These are phyloP conservation scores for Apophysomyces trapeziformis DNA, from an alignment of 371 early-diverging fungal species.

Conservation along the genomic window DNA sequence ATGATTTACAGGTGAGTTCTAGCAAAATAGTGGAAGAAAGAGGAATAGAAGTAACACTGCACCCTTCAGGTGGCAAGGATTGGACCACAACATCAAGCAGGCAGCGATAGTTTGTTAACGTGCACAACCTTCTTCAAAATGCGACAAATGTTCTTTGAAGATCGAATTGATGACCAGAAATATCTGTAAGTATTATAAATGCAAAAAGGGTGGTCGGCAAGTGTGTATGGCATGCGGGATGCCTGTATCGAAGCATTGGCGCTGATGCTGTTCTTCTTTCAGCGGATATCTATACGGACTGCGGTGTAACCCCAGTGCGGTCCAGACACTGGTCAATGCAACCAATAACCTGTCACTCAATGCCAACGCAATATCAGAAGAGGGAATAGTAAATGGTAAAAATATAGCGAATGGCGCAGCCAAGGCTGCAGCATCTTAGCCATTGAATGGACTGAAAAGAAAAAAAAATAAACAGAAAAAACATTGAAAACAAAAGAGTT, in stretches of 20 bases:
- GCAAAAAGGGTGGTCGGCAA: too few species aligned
- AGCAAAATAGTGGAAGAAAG: neutral
- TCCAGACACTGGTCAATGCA: constrained; percentile 35
- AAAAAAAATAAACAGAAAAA: constrained; percentile 11
- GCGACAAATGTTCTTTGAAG: constrained; percentile 94
- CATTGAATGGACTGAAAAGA: constrained; percentile 2
- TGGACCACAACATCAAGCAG: constrained; percentile 99
- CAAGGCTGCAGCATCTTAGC: constrained; percentile 8
- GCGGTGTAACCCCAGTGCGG: constrained; percentile 44
- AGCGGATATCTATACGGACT: constrained; percentile 67
- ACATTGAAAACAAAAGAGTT: constrained; percentile 4
- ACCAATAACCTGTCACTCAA: constrained; percentile 36
- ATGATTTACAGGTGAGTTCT: constrained; percentile 83
- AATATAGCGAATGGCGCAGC: constrained; percentile 23
- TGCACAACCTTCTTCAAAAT: constrained; percentile 97
- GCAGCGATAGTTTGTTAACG: constrained; percentile 98
- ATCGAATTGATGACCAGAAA: constrained; percentile 91
- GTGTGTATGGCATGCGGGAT: too few species aligned
- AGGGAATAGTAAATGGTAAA: constrained; percentile 16
- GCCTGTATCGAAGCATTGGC: neutral
- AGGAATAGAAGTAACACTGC: neutral
- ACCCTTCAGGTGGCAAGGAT: constrained; percentile 77
- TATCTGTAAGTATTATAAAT: constrained; percentile 63
- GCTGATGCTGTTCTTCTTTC: neutral
- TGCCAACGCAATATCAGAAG: constrained; percentile 21